Evolutionary conservation across 2,329 filamentous ascomycete species (phyloP).

Genomic region (Alternaria tenuissima): DNA sequence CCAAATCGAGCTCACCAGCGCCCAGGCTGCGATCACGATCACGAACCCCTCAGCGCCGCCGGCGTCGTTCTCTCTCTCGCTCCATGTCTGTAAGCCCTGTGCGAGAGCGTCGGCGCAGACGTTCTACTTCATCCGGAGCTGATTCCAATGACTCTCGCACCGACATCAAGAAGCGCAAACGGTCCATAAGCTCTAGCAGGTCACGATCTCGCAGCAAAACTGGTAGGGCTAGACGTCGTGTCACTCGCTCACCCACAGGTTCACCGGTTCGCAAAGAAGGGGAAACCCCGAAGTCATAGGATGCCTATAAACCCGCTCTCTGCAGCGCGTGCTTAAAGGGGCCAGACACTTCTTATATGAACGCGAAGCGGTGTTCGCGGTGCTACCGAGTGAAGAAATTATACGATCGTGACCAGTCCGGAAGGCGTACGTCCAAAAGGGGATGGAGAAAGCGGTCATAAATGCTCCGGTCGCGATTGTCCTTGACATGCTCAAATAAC

Average conservation of each 20-base stretch:
- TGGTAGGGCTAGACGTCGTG: conserved; percentile 24
- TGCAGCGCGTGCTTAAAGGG: background rate
- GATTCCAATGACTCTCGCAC: conserved; percentile 55
- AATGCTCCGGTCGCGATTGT: background rate
- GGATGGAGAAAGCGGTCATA: background rate
- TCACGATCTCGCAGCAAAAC: conserved; percentile 37
- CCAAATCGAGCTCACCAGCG: conserved; percentile 63
- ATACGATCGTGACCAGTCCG: background rate
- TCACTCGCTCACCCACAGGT: conserved; percentile 29
- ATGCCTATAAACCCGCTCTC: conserved; percentile 4
- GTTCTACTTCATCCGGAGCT: conserved; percentile 53
- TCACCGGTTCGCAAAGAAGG: conserved; percentile 25
- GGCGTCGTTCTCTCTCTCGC: conserved; percentile 49
- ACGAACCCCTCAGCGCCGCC: conserved; percentile 45
- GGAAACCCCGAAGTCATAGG: conserved; percentile 20
- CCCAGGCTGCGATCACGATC: conserved; percentile 53
- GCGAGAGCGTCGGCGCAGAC: conserved; percentile 54
- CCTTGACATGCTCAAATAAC: background rate
- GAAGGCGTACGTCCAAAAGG: background rate
- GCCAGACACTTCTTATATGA: background rate
- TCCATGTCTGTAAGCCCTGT: conserved; percentile 52
- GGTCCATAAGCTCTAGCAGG: conserved; percentile 51
- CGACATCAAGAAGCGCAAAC: conserved; percentile 61
- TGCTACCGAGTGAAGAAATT: background rate
- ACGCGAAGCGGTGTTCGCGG: background rate